phyloP scores from a whole-genome alignment of 2,329 filamentous ascomycete genomes.

The Emmonsiellopsis sp. region DNA sequence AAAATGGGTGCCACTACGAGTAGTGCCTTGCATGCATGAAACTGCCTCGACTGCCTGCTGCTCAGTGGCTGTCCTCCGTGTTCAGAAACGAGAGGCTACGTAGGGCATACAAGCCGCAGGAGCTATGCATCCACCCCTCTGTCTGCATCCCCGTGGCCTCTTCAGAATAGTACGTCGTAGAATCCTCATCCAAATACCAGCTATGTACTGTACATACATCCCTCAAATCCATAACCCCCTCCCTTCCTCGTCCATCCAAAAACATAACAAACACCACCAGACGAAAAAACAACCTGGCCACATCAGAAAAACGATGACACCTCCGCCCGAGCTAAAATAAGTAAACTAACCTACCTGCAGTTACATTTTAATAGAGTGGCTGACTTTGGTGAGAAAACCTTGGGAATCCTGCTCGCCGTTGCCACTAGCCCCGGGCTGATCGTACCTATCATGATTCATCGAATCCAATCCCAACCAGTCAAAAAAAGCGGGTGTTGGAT shows the following conservation, averaged over 20 bases:
- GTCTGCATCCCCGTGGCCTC: too few relatives aligned
- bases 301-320: background rate
- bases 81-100: too few relatives aligned
- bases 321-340: background rate
- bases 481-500: too few relatives aligned
- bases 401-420: background rate
- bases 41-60: background rate
- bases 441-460: background rate
- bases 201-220: background rate
- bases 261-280: background rate
- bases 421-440: background rate
- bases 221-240: too few relatives aligned
- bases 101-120: too few relatives aligned
- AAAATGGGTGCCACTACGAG: background rate
- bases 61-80: background rate
- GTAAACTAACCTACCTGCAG: background rate
- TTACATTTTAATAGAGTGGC: background rate
- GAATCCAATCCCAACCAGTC: background rate
- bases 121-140: too few relatives aligned
- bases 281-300: background rate
- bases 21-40: slow-evolving; percentile 1
- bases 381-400: background rate
- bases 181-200: too few relatives aligned
- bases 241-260: background rate
- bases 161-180: too few relatives aligned